These are phyloP conservation scores for Kluyveromyces nonfermentans DNA, from an alignment of 805 yeast genomes.

Conservation along the genomic window DNA sequence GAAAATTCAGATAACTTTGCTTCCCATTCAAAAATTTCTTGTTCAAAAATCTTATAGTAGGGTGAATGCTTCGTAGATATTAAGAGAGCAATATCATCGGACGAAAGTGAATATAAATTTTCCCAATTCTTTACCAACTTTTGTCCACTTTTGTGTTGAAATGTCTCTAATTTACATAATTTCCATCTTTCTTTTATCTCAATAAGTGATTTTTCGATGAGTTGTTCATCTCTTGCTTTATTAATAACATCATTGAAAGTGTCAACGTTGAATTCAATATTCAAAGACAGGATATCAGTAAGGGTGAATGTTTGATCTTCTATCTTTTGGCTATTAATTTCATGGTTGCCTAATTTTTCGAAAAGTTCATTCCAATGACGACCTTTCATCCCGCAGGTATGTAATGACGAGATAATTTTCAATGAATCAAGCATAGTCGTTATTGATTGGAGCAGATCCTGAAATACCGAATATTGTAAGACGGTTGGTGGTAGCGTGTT, in stretches of 20 bases:
- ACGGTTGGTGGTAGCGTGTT: not conserved
- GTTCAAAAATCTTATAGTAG: conserved; percentile 50
- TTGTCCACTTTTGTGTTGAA: conserved; percentile 42
- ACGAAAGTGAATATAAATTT: conserved; percentile 43
- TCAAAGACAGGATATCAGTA: conserved; percentile 54
- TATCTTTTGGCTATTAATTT: conserved; percentile 8
- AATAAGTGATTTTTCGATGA: conserved; percentile 48
- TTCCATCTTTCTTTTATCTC: conserved; percentile 51
- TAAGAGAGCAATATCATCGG: conserved; percentile 53
- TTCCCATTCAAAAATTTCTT: conserved; percentile 47
- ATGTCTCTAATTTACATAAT: conserved; percentile 39
- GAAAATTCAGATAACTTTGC: conserved; percentile 42
- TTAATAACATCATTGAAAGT: conserved; percentile 40
- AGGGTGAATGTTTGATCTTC: conserved; percentile 32
- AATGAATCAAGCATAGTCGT: not conserved
- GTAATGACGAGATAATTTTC: conserved; percentile 37
- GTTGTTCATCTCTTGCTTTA: conserved; percentile 65
- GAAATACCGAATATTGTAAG: conserved; percentile 5
- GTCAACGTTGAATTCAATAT: conserved; percentile 37
- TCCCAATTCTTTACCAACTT: conserved; percentile 64
- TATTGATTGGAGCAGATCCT: conserved; percentile 4
- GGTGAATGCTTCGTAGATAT: conserved; percentile 64
- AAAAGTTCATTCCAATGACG: conserved; percentile 60
- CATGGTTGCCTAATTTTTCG: conserved; percentile 19
- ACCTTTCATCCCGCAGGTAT: conserved; percentile 45